Conservation (phyloP, 495 filamentous ascomycete genomes). For the Pyronema domesticum region DNA sequence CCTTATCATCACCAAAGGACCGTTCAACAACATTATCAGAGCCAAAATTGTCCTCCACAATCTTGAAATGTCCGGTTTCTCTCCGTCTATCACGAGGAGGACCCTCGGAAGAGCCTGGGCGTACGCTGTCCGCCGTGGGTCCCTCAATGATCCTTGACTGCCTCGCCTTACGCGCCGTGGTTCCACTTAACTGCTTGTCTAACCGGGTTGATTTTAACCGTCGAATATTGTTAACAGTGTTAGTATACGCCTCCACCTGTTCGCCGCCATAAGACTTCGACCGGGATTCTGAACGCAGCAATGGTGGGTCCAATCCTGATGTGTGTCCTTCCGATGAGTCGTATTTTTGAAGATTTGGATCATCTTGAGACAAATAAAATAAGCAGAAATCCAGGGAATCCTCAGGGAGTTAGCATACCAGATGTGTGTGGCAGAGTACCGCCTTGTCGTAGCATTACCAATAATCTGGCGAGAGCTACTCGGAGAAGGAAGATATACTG, state of each 20-base stretch:
- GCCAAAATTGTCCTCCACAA: slow-evolving; percentile 69
- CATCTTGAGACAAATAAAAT: slow-evolving; percentile 34
- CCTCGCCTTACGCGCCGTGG: slow-evolving; percentile 72
- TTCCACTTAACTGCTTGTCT: slow-evolving; percentile 70
- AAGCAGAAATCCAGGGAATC: not conserved
- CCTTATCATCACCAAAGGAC: slow-evolving; percentile 78
- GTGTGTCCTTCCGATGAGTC: slow-evolving; percentile 49
- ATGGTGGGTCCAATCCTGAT: slow-evolving; percentile 29
- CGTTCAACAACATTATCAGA: slow-evolving; percentile 53
- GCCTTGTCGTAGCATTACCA: slow-evolving; percentile 67
- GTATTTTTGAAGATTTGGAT: slow-evolving; percentile 49
- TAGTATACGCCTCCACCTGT: slow-evolving; percentile 61
- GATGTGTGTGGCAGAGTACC: slow-evolving; percentile 61
- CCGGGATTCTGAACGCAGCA: slow-evolving; percentile 46
- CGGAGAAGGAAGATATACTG: slow-evolving; percentile 87
- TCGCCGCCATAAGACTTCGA: slow-evolving; percentile 57
- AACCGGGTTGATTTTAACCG: slow-evolving; percentile 79
- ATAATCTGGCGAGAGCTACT: slow-evolving; percentile 76
- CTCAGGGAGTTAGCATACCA: slow-evolving; percentile 28
- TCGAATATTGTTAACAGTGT: slow-evolving; percentile 87
- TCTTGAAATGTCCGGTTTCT: slow-evolving; percentile 37
- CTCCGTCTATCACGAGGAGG: slow-evolving; percentile 13
- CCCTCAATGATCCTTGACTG: slow-evolving; percentile 88
- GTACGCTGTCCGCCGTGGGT: slow-evolving; percentile 56
- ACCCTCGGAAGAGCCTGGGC: slow-evolving; percentile 55